These are phyloP conservation scores for Fusarium nygamai DNA, from an alignment of 2,329 filamentous ascomycete species.

Conservation along the genomic window DNA sequence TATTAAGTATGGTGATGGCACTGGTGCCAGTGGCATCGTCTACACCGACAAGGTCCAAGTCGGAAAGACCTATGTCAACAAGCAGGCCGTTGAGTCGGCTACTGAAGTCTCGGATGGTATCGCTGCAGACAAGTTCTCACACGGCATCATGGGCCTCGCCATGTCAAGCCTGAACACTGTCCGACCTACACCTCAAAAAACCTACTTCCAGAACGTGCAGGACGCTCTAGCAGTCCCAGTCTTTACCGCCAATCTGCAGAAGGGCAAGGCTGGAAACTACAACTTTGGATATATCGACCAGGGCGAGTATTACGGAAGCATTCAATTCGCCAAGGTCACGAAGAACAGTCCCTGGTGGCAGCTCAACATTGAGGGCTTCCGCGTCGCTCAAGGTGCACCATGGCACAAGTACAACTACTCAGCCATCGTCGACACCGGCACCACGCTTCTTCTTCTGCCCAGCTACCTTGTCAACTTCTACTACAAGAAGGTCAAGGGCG, in stretches of 20 bases:
- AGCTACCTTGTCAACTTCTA: constrained; percentile 64
- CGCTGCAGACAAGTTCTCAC: constrained; percentile 47
- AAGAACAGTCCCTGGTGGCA: constrained; percentile 68
- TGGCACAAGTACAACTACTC: constrained; percentile 49
- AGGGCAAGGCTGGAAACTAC: constrained; percentile 49
- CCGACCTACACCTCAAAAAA: constrained; percentile 44
- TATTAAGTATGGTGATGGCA: constrained; percentile 73
- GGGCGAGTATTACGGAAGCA: constrained; percentile 64
- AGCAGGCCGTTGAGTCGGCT: constrained; percentile 74
- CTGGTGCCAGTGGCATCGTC: constrained; percentile 70
- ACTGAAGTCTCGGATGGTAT: constrained; percentile 61
- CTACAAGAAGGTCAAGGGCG: constrained; percentile 66
- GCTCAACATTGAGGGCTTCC: constrained; percentile 66
- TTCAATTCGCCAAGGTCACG: constrained; percentile 65
- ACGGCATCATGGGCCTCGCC: constrained; percentile 51
- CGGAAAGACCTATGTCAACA: constrained; percentile 65
- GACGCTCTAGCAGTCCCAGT: constrained; percentile 43
- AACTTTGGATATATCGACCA: constrained; percentile 63
- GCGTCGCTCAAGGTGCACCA: constrained; percentile 52
- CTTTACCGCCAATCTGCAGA: constrained; percentile 51
- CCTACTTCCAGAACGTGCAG: constrained; percentile 51
- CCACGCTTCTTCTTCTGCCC: constrained; percentile 71
- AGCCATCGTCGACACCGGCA: constrained; percentile 76
- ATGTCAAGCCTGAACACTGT: constrained; percentile 48
- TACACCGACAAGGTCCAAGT: constrained; percentile 73